Conservation (phyloP, 495 filamentous ascomycete species). For the Tetracladium marchalianum region DNA sequence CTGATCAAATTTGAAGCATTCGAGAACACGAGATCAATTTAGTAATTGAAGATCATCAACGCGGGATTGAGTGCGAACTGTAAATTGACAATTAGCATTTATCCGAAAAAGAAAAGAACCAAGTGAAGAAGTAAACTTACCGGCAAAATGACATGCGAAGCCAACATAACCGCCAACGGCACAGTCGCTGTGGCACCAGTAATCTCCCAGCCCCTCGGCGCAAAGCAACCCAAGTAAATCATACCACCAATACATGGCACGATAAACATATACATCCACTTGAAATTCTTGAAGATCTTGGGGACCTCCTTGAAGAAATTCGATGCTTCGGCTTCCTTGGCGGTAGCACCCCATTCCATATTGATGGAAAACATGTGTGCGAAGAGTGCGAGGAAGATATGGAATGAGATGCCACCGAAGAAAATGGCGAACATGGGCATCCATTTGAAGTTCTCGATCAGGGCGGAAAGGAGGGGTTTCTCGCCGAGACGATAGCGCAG, state of each 20-base stretch:
- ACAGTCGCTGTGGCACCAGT: constrained; percentile 27
- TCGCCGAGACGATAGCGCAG: constrained; percentile 11
- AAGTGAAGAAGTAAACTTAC: neutral
- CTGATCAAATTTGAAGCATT: too few relatives aligned
- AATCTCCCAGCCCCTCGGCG: constrained; percentile 26
- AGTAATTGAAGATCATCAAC: too few relatives aligned
- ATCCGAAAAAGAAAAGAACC: too few relatives aligned
- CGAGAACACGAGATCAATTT: too few relatives aligned
- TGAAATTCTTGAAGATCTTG: constrained; percentile 14
- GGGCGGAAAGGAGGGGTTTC: constrained; percentile 12
- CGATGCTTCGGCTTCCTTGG: constrained; percentile 44
- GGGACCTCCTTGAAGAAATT: constrained; percentile 9
- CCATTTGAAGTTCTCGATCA: constrained; percentile 54
- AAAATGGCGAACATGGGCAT: constrained; percentile 50
- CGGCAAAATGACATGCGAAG: constrained; percentile 14
- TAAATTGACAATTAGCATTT: too few relatives aligned
- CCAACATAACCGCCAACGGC: constrained; percentile 28
- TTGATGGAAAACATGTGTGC: constrained; percentile 51
- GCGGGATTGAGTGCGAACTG: too few relatives aligned
- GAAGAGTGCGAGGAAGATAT: constrained; percentile 47
- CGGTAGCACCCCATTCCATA: constrained; percentile 52
- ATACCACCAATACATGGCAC: constrained; percentile 16
- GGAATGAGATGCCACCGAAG: constrained; percentile 51
- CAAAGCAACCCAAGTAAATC: constrained; percentile 25
- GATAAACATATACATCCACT: constrained; percentile 14